A percentile compares a stretch with the other conserved stretches of the same genome.
These are phyloP conservation scores for Reutealis trisperma DNA, from an alignment of 345 rosid genomes.

Conservation along the genomic window DNA sequence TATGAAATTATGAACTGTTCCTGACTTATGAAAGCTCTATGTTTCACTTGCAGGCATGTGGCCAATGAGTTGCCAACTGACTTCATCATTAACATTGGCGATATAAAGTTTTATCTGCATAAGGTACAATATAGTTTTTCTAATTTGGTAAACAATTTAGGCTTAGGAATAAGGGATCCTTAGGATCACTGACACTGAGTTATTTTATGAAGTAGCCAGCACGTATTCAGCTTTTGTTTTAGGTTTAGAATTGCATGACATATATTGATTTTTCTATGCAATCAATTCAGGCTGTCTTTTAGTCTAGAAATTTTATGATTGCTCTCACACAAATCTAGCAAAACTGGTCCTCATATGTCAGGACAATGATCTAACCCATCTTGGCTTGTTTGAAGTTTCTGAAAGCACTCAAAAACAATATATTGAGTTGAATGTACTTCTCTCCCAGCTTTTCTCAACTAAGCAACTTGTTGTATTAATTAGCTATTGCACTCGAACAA, in stretches of 20 bases:
- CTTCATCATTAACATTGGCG: conserved; percentile 53
- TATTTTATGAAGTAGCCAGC: neutral
- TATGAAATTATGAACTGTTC: neutral
- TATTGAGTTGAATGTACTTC: neutral
- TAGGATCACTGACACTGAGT: neutral
- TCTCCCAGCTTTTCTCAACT: neutral
- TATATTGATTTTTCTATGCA: neutral
- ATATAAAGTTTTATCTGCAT: conserved; percentile 67
- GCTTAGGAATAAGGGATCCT: conserved; percentile 1
- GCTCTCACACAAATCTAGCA: conserved; percentile 4
- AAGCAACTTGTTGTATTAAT: neutral
- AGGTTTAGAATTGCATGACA: neutral
- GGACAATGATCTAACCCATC: neutral
- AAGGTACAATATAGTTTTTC: conserved; percentile 54
- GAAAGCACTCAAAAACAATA: neutral
- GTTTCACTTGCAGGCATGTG: conserved; percentile 48
- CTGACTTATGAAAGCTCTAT: neutral
- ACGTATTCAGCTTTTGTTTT: too few species aligned
- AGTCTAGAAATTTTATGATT: neutral
- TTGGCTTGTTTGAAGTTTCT: neutral
- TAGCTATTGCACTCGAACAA: too few species aligned
- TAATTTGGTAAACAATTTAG: neutral
- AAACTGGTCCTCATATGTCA: neutral
- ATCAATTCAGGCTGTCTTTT: conserved; percentile 4
- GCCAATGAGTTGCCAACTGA: conserved; percentile 80